These are phyloP conservation scores for Xylaria castorea DNA, from an alignment of 495 filamentous ascomycete species.

Conservation along the genomic window DNA sequence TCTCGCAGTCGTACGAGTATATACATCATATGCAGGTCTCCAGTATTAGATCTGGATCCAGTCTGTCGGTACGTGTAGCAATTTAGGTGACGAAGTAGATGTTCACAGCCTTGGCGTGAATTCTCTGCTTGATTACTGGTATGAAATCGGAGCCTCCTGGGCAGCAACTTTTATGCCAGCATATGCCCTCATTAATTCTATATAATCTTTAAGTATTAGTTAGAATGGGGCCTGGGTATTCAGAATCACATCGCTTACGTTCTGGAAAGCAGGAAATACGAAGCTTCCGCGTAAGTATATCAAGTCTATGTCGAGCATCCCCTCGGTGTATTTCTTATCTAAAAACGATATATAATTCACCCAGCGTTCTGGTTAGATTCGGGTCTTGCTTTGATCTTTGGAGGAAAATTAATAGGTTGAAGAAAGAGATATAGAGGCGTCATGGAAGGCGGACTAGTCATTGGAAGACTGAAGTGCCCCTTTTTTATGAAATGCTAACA, in stretches of 20 bases:
- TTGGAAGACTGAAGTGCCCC: neutral
- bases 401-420: neutral
- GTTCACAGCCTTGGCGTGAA: neutral
- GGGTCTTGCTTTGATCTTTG: neutral
- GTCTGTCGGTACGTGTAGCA: neutral
- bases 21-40: too few species aligned
- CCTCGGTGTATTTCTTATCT: neutral
- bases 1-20: too few species aligned
- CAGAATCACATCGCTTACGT: neutral
- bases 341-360: neutral
- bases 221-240: neutral
- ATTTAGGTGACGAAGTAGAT: neutral
- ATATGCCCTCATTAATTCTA: neutral
- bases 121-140: neutral
- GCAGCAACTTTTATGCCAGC: neutral
- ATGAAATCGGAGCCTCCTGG: neutral
- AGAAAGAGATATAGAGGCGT: neutral
- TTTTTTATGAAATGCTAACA: neutral
- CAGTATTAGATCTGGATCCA: too few species aligned
- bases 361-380: too few species aligned
- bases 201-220: neutral
- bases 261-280: neutral
- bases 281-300: neutral
- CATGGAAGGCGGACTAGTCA: neutral
- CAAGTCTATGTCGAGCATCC: neutral